Conservation (phyloP, 2,329 filamentous ascomycete genomes). For the Clonostachys chloroleuca region DNA sequence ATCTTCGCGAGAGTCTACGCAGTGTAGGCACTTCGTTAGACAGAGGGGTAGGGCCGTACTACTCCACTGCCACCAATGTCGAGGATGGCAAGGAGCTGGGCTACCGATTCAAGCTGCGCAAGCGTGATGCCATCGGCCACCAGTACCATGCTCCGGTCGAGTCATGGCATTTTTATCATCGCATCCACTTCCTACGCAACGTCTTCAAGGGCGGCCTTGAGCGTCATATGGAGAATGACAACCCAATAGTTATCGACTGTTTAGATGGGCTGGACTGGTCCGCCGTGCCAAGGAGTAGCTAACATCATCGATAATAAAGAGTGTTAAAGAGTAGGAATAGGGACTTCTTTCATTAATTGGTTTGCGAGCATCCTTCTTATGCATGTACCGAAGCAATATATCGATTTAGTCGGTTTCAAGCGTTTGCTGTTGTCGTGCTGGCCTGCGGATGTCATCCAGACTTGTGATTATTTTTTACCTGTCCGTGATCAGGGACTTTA, state of each 20-base stretch:
- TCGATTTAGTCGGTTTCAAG: no score
- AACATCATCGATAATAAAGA: no score
- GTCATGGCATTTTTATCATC: conserved; percentile 47
- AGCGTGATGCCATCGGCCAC: background rate
- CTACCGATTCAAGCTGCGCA: conserved; percentile 44
- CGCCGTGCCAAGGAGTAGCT: background rate
- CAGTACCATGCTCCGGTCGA: conserved; percentile 26
- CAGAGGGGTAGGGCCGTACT: conserved; percentile 47
- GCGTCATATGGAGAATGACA: conserved; percentile 25
- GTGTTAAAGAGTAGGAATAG: no score
- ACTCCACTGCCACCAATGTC: conserved; percentile 41
- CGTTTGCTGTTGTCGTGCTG: no score
- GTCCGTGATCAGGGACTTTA: no score
- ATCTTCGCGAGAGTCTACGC: conserved; percentile 40
- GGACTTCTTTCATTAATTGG: no score
- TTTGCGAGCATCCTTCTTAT: no score
- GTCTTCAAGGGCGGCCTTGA: conserved; percentile 40
- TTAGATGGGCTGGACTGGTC: conserved; percentile 28
- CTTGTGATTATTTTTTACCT: no score
- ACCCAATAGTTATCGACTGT: conserved; percentile 29
- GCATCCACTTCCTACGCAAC: conserved; percentile 41
- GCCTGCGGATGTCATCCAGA: no score
- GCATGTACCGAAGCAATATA: no score
- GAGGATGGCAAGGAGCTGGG: conserved; percentile 16
- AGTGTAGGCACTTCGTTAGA: conserved; percentile 52